Conservation (phyloP, 139 green algal genomes). For the Astrephomene gubernaculifera region DNA sequence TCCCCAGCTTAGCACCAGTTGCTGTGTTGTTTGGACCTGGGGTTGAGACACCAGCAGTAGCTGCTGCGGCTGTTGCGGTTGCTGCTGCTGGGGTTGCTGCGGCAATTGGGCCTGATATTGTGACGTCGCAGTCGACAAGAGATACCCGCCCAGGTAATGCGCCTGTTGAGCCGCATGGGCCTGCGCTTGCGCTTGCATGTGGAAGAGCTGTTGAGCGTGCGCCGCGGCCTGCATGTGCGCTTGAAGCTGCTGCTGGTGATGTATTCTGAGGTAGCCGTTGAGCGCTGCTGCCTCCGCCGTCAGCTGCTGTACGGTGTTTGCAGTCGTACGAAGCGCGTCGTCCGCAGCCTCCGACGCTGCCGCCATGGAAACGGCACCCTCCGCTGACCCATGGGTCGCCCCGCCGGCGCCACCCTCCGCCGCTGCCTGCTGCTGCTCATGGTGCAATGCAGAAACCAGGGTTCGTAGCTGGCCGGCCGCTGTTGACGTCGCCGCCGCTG, state of each 20-base stretch:
- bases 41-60: neutral
- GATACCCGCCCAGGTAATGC: conserved; percentile 8
- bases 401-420: neutral
- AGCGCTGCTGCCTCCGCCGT: conserved; percentile 33
- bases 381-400: neutral
- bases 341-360: conserved; percentile 8
- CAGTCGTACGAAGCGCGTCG: conserved; percentile 30
- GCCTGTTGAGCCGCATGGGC: neutral
- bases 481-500: conserved; percentile 19
- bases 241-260: conserved; percentile 37
- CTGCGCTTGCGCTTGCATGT: neutral
- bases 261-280: neutral
- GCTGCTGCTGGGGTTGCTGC: conserved; percentile 5
- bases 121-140: neutral
- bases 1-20: neutral
- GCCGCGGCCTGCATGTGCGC: conserved; percentile 32
- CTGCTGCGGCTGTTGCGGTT: neutral
- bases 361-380: neutral
- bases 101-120: too few species aligned
- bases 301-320: conserved; percentile 42
- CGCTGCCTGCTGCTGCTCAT: conserved; percentile 4
- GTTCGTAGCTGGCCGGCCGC: conserved; percentile 35
- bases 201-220: neutral
- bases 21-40: neutral
- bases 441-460: conserved; percentile 28